A percentile compares a stretch with the other conserved stretches of the same genome.
Conservation (phyloP, 1,284 basidiomycete species). For the Pseudomicrostroma phylloplanum region DNA sequence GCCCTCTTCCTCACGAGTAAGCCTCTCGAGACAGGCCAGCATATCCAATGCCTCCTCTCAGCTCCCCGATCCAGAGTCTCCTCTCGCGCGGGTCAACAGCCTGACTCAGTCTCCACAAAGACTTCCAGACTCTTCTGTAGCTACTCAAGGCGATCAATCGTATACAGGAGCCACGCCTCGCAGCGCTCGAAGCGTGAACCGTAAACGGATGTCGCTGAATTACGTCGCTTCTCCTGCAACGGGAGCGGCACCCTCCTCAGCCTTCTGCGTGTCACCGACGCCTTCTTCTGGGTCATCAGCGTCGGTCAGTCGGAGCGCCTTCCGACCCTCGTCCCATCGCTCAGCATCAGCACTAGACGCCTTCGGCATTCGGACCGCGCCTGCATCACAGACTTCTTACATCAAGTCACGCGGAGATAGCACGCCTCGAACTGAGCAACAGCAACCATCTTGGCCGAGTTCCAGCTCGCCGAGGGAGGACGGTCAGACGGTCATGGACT, state of each 20-base stretch:
- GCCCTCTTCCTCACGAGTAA: background rate
- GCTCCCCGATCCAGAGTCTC: background rate
- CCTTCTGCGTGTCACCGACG: background rate
- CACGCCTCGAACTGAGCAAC: background rate
- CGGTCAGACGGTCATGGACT: conserved; percentile 7
- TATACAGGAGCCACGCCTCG: background rate
- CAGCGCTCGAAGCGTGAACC: background rate
- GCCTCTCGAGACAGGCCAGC: background rate
- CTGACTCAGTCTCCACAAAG: background rate
- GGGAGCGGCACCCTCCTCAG: background rate
- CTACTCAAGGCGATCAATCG: background rate
- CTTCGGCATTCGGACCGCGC: background rate
- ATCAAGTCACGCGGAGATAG: background rate
- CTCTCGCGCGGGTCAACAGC: background rate
- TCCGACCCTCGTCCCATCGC: background rate
- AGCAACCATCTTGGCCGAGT: background rate
- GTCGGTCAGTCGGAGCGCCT: background rate
- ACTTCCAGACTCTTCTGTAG: background rate
- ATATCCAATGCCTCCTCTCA: background rate
- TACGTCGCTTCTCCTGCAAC: background rate
- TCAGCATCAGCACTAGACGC: background rate
- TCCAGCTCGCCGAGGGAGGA: background rate
- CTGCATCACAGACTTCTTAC: background rate
- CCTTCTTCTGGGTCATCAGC: background rate
- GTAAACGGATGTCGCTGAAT: background rate